Conservation (phyloP, 805 yeast species). For the Pichia nanzhaoensis region DNA sequence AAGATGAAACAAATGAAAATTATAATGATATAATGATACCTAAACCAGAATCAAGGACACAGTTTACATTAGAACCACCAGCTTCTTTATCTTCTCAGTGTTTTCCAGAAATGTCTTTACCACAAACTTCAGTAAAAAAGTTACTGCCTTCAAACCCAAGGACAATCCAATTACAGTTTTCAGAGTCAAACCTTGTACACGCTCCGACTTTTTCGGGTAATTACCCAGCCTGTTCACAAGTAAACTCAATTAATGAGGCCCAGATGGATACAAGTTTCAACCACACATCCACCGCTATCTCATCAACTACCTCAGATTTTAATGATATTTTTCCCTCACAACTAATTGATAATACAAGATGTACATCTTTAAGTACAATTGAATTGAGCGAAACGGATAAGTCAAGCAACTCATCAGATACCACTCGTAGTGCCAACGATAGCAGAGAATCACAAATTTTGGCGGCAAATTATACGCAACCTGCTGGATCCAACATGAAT, state of each 20-base stretch:
- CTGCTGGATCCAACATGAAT: neutral
- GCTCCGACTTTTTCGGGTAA: too few relatives aligned
- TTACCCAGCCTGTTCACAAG: too few relatives aligned
- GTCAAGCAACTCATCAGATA: neutral
- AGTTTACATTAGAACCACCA: too few relatives aligned
- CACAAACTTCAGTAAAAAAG: too few relatives aligned
- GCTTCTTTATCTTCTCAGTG: too few relatives aligned
- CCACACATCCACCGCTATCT: neutral
- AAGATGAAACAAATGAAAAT: too few relatives aligned
- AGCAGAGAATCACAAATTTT: neutral
- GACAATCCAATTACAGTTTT: too few relatives aligned
- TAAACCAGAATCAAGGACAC: too few relatives aligned
- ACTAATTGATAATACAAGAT: neutral
- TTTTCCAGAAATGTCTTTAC: too few relatives aligned
- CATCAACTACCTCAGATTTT: neutral
- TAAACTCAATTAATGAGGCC: neutral
- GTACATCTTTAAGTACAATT: constrained; percentile 3
- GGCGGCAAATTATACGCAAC: neutral
- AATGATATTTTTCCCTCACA: neutral
- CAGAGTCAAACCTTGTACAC: too few relatives aligned
- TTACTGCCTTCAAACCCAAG: too few relatives aligned
- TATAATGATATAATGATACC: too few relatives aligned
- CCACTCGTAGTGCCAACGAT: neutral
- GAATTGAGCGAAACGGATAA: neutral
- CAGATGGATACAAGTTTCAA: neutral